Evolutionary conservation across 805 yeast species (phyloP).

Genomic region (Danielia oregonensis): DNA sequence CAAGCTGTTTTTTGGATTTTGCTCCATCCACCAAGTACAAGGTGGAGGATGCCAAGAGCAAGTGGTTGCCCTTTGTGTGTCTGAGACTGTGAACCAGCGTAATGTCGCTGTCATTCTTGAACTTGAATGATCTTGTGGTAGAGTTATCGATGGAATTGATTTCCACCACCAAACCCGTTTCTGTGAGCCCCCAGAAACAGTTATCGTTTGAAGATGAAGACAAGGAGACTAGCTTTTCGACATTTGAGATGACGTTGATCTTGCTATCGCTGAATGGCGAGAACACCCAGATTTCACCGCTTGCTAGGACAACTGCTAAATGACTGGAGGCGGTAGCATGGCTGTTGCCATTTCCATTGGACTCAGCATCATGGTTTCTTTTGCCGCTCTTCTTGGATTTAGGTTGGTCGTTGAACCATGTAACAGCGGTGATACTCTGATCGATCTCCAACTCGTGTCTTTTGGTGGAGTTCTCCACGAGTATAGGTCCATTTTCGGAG

Average conservation of each 20-base stretch:
- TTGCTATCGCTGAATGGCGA: slow-evolving; percentile 42
- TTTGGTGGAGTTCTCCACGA: slow-evolving; percentile 1
- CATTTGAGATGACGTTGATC: slow-evolving; percentile 26
- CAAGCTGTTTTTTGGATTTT: slow-evolving; percentile 20
- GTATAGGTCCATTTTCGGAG: slow-evolving; percentile 2
- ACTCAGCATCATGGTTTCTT: slow-evolving; percentile 5
- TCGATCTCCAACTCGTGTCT: slow-evolving; percentile 39
- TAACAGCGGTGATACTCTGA: slow-evolving; percentile 30
- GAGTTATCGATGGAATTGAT: slow-evolving; percentile 26
- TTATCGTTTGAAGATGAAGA: slow-evolving; percentile 11
- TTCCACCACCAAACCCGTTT: slow-evolving; percentile 13
- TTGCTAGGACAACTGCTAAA: slow-evolving; percentile 29
- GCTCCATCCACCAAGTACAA: slow-evolving; percentile 27
- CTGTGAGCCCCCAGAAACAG: slow-evolving; percentile 23
- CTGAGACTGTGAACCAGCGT: slow-evolving; percentile 19
- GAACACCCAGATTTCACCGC: slow-evolving; percentile 40
- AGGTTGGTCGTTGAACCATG: slow-evolving; percentile 31
- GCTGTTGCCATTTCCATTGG: slow-evolving; percentile 3
- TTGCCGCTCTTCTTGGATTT: slow-evolving; percentile 20
- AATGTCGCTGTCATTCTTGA: slow-evolving; percentile 20
- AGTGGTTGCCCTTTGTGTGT: slow-evolving; percentile 10
- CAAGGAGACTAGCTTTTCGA: slow-evolving; percentile 18
- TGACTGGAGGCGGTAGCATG: slow-evolving; percentile 6
- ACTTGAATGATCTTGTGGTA: slow-evolving; percentile 15
- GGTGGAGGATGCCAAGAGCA: slow-evolving; percentile 24